Conservation (phyloP, 257 asterid genomes). For the Scutellaria galericulata region DNA sequence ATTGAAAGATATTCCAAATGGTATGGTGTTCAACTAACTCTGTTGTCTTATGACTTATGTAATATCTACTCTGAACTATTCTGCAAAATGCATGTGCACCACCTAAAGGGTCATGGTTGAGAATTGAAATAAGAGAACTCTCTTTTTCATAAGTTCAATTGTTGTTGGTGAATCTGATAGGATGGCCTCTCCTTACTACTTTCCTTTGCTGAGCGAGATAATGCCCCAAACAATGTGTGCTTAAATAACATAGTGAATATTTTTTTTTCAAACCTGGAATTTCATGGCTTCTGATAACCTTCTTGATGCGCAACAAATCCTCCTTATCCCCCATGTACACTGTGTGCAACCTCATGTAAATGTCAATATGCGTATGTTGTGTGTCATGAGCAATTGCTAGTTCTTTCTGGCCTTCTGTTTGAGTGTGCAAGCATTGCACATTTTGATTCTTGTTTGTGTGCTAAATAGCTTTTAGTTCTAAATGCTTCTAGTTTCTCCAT, state of each 20-base stretch:
- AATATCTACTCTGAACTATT: background rate
- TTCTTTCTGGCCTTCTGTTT: conserved; percentile 8
- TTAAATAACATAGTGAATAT: background rate
- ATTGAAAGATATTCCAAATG: conserved; percentile 92
- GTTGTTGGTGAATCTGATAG: background rate
- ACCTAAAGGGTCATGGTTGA: background rate
- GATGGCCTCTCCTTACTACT: background rate
- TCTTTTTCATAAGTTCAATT: background rate
- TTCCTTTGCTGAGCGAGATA: background rate
- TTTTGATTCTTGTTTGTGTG: background rate
- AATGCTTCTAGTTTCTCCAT: conserved; percentile 3
- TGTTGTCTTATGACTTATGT: conserved; percentile 23
- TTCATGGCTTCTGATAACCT: background rate
- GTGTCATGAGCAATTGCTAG: conserved; percentile 1
- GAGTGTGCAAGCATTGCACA: background rate
- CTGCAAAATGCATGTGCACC: conserved; percentile 8
- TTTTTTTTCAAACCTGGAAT: background rate
- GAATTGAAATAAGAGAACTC: background rate
- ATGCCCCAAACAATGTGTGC: background rate
- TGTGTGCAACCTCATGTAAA: background rate
- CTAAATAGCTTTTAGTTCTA: too few species aligned
- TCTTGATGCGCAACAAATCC: background rate
- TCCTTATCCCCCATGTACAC: background rate
- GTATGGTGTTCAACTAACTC: conserved; percentile 45
- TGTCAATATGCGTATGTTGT: background rate